These are phyloP conservation scores for Scheffersomyces amazonensis DNA, from an alignment of 805 yeast species.

Conservation along the genomic window DNA sequence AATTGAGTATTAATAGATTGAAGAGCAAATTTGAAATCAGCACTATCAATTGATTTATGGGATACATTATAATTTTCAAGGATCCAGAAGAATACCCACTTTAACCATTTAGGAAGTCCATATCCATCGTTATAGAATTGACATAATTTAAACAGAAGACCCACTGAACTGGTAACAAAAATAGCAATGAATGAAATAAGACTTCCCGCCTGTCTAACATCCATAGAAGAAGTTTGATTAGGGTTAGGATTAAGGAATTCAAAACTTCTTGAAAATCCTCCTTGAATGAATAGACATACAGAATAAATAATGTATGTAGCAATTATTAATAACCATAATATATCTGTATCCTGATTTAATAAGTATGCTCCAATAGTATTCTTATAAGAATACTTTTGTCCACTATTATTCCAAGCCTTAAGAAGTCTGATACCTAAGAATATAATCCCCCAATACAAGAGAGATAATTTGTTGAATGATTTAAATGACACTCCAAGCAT, in stretches of 20 bases:
- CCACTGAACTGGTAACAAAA: conserved; percentile 43
- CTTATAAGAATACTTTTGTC: conserved; percentile 66
- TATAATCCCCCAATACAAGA: conserved; percentile 8
- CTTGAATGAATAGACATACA: conserved; percentile 20
- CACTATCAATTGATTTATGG: neutral
- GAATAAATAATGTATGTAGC: conserved; percentile 33
- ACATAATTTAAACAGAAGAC: conserved; percentile 53
- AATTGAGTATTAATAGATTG: conserved; percentile 22
- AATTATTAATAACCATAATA: conserved; percentile 49
- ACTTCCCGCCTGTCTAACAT: conserved; percentile 18
- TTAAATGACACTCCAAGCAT: conserved; percentile 8
- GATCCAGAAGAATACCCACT: conserved; percentile 22
- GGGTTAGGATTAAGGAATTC: conserved; percentile 7
- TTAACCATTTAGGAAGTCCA: conserved; percentile 41
- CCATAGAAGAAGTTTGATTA: neutral
- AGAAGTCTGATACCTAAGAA: conserved; percentile 50
- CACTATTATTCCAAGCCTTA: conserved; percentile 85
- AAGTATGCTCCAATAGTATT: conserved; percentile 43
- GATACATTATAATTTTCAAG: conserved; percentile 12
- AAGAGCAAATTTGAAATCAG: conserved; percentile 10
- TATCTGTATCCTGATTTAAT: conserved; percentile 14
- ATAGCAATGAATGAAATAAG: conserved; percentile 42
- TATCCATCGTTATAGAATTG: conserved; percentile 57
- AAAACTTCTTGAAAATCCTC: conserved; percentile 19
- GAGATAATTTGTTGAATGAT: neutral